phyloP scores from a whole-genome alignment of 352 stramenopile species.

The Phytophthora melonis region DNA sequence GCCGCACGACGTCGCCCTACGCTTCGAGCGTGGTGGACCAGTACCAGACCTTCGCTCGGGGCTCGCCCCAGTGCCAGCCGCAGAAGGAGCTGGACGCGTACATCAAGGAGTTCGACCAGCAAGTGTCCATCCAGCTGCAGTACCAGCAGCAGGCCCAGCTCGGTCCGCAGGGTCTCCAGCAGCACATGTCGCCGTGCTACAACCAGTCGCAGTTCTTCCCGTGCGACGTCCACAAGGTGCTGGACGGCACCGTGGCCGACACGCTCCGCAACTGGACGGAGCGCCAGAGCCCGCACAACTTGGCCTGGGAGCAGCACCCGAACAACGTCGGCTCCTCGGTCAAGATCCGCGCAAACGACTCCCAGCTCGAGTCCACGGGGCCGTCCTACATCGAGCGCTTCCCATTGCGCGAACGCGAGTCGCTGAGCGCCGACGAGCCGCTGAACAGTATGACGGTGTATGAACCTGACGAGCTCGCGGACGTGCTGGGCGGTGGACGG shows the following conservation, averaged over 20 bases:
- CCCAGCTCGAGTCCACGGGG: slow-evolving; percentile 50
- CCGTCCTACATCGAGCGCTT: slow-evolving; percentile 80
- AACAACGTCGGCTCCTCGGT: slow-evolving; percentile 69
- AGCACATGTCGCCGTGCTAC: slow-evolving; percentile 81
- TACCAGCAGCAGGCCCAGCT: slow-evolving; percentile 77
- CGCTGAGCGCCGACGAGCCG: slow-evolving; percentile 15
- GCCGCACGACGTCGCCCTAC: slow-evolving; percentile 67
- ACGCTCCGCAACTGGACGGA: slow-evolving; percentile 43
- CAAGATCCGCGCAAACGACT: slow-evolving; percentile 69
- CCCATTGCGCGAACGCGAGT: slow-evolving; percentile 52
- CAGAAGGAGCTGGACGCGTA: slow-evolving; percentile 84
- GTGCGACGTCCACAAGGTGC: slow-evolving; percentile 79
- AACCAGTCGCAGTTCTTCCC: slow-evolving; percentile 88
- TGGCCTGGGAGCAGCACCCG: slow-evolving; percentile 69
- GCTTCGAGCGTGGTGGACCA: slow-evolving; percentile 45
- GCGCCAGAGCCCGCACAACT: slow-evolving; percentile 50
- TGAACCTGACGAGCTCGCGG: slow-evolving; percentile 51
- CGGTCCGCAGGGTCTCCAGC: slow-evolving; percentile 69
- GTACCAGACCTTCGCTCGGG: slow-evolving; percentile 51
- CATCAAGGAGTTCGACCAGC: slow-evolving; percentile 86
- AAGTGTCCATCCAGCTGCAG: slow-evolving; percentile 80
- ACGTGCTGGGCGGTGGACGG: slow-evolving; percentile 60
- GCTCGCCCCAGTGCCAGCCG: slow-evolving; percentile 52
- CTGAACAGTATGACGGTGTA: slow-evolving; percentile 45
- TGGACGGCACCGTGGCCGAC: slow-evolving; percentile 73